Base-by-base conservation (phyloP, 2,329 filamentous ascomycete species). In the Akanthomyces muscarius region DNA sequence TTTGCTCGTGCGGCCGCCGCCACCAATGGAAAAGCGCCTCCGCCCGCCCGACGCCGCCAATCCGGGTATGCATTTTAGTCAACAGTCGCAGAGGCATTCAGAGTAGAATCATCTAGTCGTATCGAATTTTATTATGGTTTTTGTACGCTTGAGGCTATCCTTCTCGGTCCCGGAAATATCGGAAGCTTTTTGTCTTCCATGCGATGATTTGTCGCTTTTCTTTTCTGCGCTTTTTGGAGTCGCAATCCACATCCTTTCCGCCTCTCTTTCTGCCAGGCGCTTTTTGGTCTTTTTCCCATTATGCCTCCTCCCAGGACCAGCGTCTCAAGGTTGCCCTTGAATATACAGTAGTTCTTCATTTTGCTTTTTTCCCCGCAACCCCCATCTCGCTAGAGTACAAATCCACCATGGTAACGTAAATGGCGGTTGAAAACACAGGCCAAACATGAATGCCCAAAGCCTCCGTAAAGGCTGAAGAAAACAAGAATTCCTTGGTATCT, bases 401-500 rank as follows among this genome's bases (percentile, higher is more conserved):
- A 55, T n/a, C 52, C 42, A 62, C 60, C 60, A 62, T 56, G 52
- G 57, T 25, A 42, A 56, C 60, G 60, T 62, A 56, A 62, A 62
- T 56, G 44, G 52, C 33, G 51, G 45, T 36, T 50, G 50, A 62
- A 48, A 62, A 55, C 23, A 56, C 30, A 56, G 52, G 33, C 42
- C 42, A 28, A 62, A 62, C 52, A 62, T 56, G 42, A 62, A 48
- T 62, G 60, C 52, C 52, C 51, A 62, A 56, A 47, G 52, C 51
- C 60, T 56, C 44, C 36, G 28, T 28, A 18, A 47, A 62, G 60
- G 60, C 51, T 50, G 4, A 44, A 51, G 36, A 62, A 62, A 55
- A 62, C 60, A 62, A 62, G 52, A 56, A 62, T 55, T 44, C 38
- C 44, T 62, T 56, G 60, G 60, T 62, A 62, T 62, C 60, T 62